Percentiles rank a stretch among this genome's conserved stretches.
These are phyloP conservation scores for Metarhizium brunneum DNA, from an alignment of 2,329 filamentous ascomycete genomes.

Conservation along the genomic window DNA sequence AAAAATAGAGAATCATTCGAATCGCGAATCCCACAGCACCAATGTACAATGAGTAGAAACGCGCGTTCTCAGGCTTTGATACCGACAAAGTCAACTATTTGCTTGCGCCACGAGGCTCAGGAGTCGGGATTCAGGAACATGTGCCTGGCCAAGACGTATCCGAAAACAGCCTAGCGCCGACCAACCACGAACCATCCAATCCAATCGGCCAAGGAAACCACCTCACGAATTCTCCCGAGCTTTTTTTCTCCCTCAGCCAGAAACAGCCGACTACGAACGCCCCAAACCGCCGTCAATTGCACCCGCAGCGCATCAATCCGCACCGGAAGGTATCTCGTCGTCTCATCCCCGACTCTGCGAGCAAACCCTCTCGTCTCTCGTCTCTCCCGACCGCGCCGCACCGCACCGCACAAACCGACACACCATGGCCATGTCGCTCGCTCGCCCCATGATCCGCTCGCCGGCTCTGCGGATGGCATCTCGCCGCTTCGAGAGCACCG, in stretches of 20 bases:
- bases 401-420: slow-evolving; percentile 1
- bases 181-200: slow-evolving; percentile 1
- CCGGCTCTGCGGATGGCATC: slow-evolving; percentile 35
- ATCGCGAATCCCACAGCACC: too few species aligned
- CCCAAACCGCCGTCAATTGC: slow-evolving; percentile 25
- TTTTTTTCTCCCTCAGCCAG: slow-evolving; percentile 30
- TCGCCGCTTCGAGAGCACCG: slow-evolving; percentile 53
- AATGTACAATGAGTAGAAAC: too few species aligned
- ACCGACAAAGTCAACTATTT: too few species aligned
- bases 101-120: too few species aligned
- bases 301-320: slow-evolving; percentile 9
- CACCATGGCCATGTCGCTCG: slow-evolving; percentile 24
- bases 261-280: slow-evolving; percentile 11
- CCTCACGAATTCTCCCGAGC: slow-evolving; percentile 37
- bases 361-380: background rate
- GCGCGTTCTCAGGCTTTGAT: too few species aligned
- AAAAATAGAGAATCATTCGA: too few species aligned
- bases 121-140: too few species aligned
- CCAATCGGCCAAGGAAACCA: slow-evolving; percentile 15
- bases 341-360: background rate
- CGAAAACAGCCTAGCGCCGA: slow-evolving; percentile 21
- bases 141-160: slow-evolving; percentile 4
- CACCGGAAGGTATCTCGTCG: background rate
- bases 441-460: slow-evolving; percentile 37
- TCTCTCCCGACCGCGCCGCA: slow-evolving; percentile 3